Base-by-base conservation (phyloP, 2,329 filamentous ascomycete species). In the Xylariaceae sp. region DNA sequence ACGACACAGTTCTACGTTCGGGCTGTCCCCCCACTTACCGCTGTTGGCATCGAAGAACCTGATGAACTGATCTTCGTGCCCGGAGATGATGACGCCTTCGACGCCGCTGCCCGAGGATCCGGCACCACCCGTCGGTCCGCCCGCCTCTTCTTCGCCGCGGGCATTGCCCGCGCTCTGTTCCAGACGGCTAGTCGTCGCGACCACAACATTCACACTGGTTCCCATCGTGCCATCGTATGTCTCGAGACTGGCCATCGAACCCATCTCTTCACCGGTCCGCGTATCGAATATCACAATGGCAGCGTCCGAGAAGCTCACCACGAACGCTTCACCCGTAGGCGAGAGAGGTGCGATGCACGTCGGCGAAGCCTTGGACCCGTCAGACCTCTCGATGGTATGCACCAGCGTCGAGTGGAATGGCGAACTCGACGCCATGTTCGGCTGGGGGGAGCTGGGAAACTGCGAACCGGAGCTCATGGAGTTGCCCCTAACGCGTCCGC, bases 11-110 rank as follows among this genome's bases (percentile, higher is more conserved):
- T n/a, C n/a, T n/a, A n/a, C n/a, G n/a, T n/a, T n/a, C n/a, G n/a
- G n/a, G n/a, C n/a, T n/a, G n/a, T n/a, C n/a, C n/a, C n/a, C n/a
- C n/a, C n/a, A 78, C 86, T 65, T 83, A 97, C 92, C 92, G 66
- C 88, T 95, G 60, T 98, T 97, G 47, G 92, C 92, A 70, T 98
- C 92, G 62, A 95, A 98, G 73, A 98, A 95, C 51, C 90, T 77
- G 53, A 98, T 88, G 57, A 88, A 96, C 53, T 86, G 82, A 66
- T 98, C 92, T 68, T 98, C 92, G 59, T 98, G 90, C 49, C 92
- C 92, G 46, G 86, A 94, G 50, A 98, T 96, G 42, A 98, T 85
- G 15, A 94, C 86, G 9, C 92, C 92, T 62, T 96, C 89, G 1
- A 95, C 81, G 23, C 85, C 85, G 40, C 83, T 87, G 36, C 81